phyloP scores from a whole-genome alignment of 1,284 basidiomycete species.

The Ustilago trichophora region DNA sequence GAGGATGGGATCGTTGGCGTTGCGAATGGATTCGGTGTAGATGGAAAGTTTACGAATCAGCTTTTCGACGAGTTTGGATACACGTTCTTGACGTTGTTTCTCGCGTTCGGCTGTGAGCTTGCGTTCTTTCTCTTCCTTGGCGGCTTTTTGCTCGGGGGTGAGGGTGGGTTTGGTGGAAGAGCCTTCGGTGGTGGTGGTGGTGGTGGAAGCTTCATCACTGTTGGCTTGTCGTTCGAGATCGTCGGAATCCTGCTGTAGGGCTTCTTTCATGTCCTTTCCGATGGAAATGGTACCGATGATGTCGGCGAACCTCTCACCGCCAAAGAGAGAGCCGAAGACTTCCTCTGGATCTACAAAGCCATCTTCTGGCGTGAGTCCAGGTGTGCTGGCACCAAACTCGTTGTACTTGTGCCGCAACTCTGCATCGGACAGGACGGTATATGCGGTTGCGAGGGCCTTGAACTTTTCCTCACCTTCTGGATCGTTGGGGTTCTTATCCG shows the following conservation, averaged over 20 bases:
- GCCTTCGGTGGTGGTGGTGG: neutral
- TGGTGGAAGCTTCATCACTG: slow-evolving; percentile 9
- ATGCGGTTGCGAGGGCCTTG: slow-evolving; percentile 72
- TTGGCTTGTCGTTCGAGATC: slow-evolving; percentile 67
- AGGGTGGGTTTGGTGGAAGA: slow-evolving; percentile 69
- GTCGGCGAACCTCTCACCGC: slow-evolving; percentile 81
- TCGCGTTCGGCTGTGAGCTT: slow-evolving; percentile 80
- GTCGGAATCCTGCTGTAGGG: slow-evolving; percentile 89
- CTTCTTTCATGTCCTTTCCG: slow-evolving; percentile 96
- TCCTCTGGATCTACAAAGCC: slow-evolving; percentile 78
- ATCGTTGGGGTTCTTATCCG: slow-evolving; percentile 87
- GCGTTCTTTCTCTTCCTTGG: slow-evolving; percentile 76
- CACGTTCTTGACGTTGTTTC: slow-evolving; percentile 78
- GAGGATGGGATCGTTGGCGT: slow-evolving; percentile 75
- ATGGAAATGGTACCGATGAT: slow-evolving; percentile 84
- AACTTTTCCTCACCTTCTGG: slow-evolving; percentile 84
- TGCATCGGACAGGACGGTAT: slow-evolving; percentile 78
- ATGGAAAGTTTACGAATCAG: slow-evolving; percentile 87
- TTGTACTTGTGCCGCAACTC: slow-evolving; percentile 89
- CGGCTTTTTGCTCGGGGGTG: slow-evolving; percentile 82
- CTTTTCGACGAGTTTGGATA: slow-evolving; percentile 83
- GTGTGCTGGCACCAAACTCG: slow-evolving; percentile 72
- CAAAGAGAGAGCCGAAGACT: slow-evolving; percentile 74
- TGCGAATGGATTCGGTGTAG: slow-evolving; percentile 87
- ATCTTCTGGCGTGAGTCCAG: slow-evolving; percentile 61